These are phyloP conservation scores for Grosmannia serpens DNA, from an alignment of 2,329 filamentous ascomycete genomes.

Conservation along the genomic window DNA sequence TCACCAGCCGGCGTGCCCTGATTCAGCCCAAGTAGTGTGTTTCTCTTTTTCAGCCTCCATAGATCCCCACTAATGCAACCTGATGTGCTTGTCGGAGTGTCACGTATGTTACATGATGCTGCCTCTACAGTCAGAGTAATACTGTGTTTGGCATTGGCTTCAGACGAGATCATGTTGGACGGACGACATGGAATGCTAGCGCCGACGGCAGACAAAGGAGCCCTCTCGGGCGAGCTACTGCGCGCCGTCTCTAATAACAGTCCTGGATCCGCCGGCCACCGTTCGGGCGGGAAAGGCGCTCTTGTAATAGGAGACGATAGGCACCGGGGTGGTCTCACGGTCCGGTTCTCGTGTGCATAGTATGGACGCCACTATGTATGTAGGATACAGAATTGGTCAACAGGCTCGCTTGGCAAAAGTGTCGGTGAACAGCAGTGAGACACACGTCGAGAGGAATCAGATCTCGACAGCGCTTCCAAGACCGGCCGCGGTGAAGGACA, in stretches of 20 bases:
- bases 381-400: neutral
- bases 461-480: neutral
- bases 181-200: neutral
- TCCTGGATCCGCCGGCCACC: neutral
- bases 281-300: neutral
- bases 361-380: neutral
- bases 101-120: too few relatives aligned
- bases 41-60: neutral
- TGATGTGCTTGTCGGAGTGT: neutral
- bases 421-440: constrained; percentile 1
- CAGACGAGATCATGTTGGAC: neutral
- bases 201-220: neutral
- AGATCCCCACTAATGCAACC: neutral
- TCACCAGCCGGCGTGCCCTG: neutral
- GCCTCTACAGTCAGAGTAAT: neutral
- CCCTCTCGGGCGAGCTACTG: neutral
- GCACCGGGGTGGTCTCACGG: neutral
- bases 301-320: neutral
- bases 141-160: neutral
- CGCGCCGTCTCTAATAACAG: neutral
- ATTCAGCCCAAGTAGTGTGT: neutral
- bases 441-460: neutral
- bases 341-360: neutral
- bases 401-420: neutral
- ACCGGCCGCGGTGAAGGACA: neutral